phyloP scores from a whole-genome alignment of 2,329 filamentous ascomycete species.

The Onygenales sp. region DNA sequence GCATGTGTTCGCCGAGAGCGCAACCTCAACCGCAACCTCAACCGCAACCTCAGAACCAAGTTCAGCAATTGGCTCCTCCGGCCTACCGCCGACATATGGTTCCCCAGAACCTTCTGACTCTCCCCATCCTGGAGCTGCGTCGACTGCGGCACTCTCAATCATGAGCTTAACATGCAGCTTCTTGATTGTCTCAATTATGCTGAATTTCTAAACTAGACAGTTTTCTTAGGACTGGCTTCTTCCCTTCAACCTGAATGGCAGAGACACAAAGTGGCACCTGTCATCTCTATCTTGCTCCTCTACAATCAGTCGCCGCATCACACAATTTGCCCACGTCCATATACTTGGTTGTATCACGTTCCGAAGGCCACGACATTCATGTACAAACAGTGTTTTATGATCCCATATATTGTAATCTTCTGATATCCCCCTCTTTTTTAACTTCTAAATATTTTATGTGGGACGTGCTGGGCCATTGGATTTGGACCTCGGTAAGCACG shows the following conservation, averaged over 20 bases:
- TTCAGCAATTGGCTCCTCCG: conserved; percentile 6
- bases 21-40: conserved; percentile 3
- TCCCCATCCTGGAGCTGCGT: conserved; percentile 7
- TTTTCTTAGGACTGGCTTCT: not conserved
- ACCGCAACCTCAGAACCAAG: conserved; percentile 5
- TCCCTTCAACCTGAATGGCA: not conserved
- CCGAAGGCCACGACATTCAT: not conserved
- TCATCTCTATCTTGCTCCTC: too few species aligned
- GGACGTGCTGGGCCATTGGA: not conserved
- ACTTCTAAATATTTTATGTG: not conserved
- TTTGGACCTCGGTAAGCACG: not conserved
- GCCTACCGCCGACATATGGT: conserved; percentile 7
- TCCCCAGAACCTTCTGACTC: conserved; percentile 5
- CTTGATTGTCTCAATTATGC: conserved; percentile 10
- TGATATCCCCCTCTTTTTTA: not conserved
- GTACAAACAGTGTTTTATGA: not conserved
- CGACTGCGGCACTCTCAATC: conserved; percentile 11
- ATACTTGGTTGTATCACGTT: not conserved
- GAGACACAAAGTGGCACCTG: not conserved
- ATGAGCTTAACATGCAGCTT: conserved; percentile 14
- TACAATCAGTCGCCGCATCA: not conserved
- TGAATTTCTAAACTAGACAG: conserved; percentile 7
- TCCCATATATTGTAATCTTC: not conserved
- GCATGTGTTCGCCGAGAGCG: conserved; percentile 2
- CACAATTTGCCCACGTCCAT: not conserved